Percentiles rank a stretch among this genome's conserved stretches.
Evolutionary conservation across 768 basidiomycete genomes (phyloP).

Genomic region (Russula foetens): DNA sequence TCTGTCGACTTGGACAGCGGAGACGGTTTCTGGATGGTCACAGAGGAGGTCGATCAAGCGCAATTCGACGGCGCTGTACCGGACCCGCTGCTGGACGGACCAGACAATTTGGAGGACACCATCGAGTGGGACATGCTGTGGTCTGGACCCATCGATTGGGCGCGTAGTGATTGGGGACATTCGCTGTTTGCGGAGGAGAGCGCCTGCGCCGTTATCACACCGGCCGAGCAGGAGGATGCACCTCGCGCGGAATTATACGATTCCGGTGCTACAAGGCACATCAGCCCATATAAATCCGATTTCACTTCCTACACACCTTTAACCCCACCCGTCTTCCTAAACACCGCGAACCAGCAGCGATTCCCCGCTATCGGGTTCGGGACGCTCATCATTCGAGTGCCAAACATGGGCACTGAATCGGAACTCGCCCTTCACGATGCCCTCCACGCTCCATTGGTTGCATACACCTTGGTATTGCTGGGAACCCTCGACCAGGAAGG

Average conservation of each 20-base stretch:
- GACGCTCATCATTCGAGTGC: no score
- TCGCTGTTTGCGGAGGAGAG: no score
- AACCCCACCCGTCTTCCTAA: neutral
- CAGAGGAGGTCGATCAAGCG: neutral
- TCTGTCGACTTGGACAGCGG: neutral
- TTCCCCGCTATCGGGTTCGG: neutral
- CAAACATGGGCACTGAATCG: no score
- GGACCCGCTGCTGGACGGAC: neutral
- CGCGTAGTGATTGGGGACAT: neutral
- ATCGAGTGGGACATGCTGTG: neutral
- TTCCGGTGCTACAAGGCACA: neutral
- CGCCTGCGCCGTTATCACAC: no score
- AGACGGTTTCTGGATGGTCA: neutral
- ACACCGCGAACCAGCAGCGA: neutral
- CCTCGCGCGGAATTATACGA: no score
- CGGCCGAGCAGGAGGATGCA: neutral
- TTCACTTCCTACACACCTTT: neutral
- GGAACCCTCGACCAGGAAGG: no score
- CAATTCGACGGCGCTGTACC: neutral
- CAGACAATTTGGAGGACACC: no score
- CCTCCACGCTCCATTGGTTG: no score
- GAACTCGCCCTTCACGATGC: no score
- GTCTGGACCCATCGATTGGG: neutral
- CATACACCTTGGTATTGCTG: no score
- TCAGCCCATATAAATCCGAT: neutral